Percentiles rank a stretch among this genome's conserved stretches.
These are phyloP conservation scores for Solanum chilense DNA, from an alignment of 257 asterid species.

Conservation along the genomic window DNA sequence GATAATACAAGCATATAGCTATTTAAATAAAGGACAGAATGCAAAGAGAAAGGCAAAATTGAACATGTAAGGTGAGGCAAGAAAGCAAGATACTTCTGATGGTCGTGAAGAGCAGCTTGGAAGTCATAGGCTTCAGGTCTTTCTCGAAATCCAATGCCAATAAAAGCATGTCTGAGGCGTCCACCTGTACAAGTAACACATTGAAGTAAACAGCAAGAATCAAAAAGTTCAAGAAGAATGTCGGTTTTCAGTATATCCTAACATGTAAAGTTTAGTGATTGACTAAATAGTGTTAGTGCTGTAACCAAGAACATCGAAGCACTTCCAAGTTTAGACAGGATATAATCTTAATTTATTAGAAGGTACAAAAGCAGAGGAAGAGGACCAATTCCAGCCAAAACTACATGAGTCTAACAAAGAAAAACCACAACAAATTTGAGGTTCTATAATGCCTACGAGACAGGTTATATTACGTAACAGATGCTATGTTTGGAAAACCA, in stretches of 20 bases:
- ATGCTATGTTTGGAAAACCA: neutral
- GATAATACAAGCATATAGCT: neutral
- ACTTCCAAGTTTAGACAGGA: neutral
- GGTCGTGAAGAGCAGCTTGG: conserved; percentile 98
- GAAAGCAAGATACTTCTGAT: conserved; percentile 62
- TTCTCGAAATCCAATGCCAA: conserved; percentile 97
- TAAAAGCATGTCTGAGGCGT: conserved; percentile 94
- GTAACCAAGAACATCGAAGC: neutral
- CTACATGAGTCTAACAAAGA: neutral
- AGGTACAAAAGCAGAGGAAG: neutral
- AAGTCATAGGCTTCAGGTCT: conserved; percentile 95
- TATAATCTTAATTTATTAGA: neutral
- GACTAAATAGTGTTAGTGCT: neutral
- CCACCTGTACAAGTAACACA: conserved; percentile 40
- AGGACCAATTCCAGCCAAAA: neutral
- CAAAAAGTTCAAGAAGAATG: neutral
- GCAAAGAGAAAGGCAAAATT: neutral
- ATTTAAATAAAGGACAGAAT: no score
- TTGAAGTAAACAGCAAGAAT: neutral
- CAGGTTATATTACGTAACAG: neutral
- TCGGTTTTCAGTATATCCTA: neutral
- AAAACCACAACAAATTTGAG: neutral
- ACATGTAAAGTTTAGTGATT: neutral
- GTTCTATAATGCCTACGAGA: neutral
- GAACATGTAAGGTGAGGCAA: neutral